Conservation (phyloP, 331 rosid species). For the Malus hybrid region DNA sequence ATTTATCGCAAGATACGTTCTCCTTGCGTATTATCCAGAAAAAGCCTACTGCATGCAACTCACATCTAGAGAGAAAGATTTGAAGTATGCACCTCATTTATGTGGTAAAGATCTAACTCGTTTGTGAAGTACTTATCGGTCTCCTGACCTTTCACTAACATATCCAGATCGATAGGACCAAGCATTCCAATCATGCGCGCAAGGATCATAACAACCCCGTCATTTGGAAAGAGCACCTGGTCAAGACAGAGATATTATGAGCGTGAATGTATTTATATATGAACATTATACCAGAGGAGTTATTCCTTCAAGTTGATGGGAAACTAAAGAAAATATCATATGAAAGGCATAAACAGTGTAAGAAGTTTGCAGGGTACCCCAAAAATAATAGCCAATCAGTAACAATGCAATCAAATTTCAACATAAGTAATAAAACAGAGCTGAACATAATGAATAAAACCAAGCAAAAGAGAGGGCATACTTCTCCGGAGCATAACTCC, state of each 20-base stretch:
- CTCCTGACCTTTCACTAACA: constrained; percentile 77
- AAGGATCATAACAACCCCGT: constrained; percentile 65
- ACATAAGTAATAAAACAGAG: neutral
- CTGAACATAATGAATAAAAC: neutral
- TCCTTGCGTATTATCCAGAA: too few relatives aligned
- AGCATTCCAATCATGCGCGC: constrained; percentile 80
- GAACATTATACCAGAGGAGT: neutral
- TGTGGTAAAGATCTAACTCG: constrained; percentile 68
- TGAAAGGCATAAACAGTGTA: too few relatives aligned
- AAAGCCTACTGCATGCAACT: neutral
- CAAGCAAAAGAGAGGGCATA: constrained; percentile 32
- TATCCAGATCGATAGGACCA: constrained; percentile 79
- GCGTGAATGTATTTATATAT: neutral
- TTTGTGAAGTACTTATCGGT: constrained; percentile 85
- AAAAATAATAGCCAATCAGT: too few relatives aligned
- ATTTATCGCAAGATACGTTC: neutral
- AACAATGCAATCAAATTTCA: too few relatives aligned
- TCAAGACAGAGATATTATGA: neutral
- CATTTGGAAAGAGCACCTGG: constrained; percentile 91
- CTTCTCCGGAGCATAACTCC: constrained; percentile 93
- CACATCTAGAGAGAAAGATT: neutral
- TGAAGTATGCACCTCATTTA: constrained; percentile 66
- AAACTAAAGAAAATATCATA: neutral
- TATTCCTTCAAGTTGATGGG: neutral
- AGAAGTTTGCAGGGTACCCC: too few relatives aligned